Conservation (phyloP, 2,329 filamentous ascomycete species). For the Exserohilum rostratum region DNA sequence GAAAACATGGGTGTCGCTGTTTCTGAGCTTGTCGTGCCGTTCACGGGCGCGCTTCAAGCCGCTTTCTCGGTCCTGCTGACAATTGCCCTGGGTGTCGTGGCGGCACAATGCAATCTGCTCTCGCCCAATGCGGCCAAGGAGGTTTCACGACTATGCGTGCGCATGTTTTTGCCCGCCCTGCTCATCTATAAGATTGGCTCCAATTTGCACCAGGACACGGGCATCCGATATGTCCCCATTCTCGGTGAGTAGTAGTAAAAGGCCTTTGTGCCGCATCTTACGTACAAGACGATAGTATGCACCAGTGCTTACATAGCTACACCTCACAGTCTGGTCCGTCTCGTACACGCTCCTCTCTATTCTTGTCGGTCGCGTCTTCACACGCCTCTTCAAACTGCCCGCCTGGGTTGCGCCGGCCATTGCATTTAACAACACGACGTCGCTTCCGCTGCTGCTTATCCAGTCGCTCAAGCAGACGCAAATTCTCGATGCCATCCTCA, state of each 20-base stretch:
- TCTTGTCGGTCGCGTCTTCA: constrained; percentile 52
- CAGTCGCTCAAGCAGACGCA: constrained; percentile 62
- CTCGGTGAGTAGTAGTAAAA: constrained; percentile 48
- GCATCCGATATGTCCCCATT: constrained; percentile 56
- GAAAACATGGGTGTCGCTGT: constrained; percentile 28
- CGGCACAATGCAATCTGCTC: constrained; percentile 58
- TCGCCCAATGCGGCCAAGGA: constrained; percentile 57
- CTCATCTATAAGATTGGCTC: constrained; percentile 61
- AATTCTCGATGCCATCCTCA: constrained; percentile 58
- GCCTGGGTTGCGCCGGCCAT: constrained; percentile 61
- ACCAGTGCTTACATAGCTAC: constrained; percentile 17
- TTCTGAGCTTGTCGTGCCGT: constrained; percentile 49
- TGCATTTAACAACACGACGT: constrained; percentile 64
- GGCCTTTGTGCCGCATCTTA: no score
- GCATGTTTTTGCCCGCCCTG: constrained; percentile 60
- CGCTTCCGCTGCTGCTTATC: constrained; percentile 59
- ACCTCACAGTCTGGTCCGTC: constrained; percentile 56
- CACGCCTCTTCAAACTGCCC: constrained; percentile 57
- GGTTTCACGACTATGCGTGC: constrained; percentile 59
- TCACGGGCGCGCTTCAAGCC: constrained; percentile 62
- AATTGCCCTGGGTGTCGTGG: constrained; percentile 59
- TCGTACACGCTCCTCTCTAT: constrained; percentile 59
- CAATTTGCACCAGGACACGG: constrained; percentile 57
- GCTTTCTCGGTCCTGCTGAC: constrained; percentile 61
- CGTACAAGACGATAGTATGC: no score